phyloP scores from a whole-genome alignment of 2,329 filamentous ascomycete species.

The Thielaviopsis ethacetica region DNA sequence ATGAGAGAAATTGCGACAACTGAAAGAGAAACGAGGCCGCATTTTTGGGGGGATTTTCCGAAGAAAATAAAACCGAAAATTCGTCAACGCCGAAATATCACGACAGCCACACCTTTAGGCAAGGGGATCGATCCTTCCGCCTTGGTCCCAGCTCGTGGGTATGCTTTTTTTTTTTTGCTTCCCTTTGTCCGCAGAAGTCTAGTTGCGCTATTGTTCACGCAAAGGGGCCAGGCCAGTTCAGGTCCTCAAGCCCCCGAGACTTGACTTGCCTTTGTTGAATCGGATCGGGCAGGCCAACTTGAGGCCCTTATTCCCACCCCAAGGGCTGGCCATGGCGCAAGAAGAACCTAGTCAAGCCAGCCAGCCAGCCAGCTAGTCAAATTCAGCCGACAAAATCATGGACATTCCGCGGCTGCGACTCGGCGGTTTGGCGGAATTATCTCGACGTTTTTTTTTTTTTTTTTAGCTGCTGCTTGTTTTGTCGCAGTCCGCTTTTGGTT shows the following conservation, averaged over 20 bases:
- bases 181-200: not conserved
- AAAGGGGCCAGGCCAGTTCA: not conserved
- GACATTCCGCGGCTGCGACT: not conserved
- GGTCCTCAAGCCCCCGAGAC: too few species aligned
- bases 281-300: too few species aligned
- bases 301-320: not conserved
- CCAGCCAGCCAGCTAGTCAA: too few species aligned
- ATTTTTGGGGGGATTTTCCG: not conserved
- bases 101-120: not conserved
- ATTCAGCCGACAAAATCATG: not conserved
- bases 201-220: not conserved
- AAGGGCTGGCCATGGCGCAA: not conserved
- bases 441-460: not conserved
- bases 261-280: too few species aligned
- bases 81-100: not conserved
- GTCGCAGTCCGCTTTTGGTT: not conserved
- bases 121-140: not conserved
- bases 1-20: not conserved
- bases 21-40: not conserved
- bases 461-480: not conserved
- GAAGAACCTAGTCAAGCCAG: not conserved
- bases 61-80: not conserved
- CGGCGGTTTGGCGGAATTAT: not conserved
- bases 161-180: not conserved
- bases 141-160: not conserved